Evolutionary conservation across 495 filamentous ascomycete species (phyloP).

Genomic region (Trichocladium antarcticum): DNA sequence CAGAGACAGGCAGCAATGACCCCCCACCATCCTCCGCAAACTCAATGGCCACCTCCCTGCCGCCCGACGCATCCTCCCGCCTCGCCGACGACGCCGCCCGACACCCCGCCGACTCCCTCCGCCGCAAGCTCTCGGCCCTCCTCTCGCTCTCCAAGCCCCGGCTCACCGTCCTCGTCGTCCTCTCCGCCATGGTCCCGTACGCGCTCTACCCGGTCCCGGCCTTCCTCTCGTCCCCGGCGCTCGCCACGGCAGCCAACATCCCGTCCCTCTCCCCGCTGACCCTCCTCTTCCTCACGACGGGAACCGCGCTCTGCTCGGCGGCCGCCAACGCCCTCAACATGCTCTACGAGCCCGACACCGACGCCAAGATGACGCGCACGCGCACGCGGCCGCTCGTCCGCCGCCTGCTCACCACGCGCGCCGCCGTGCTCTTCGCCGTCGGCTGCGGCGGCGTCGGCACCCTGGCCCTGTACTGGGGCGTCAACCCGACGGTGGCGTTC

Average conservation of each 20-base stretch:
- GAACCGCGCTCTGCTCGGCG: slow-evolving; percentile 74
- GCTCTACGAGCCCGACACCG: slow-evolving; percentile 83
- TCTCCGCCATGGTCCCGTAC: slow-evolving; percentile 86
- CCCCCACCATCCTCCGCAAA: slow-evolving; percentile 1
- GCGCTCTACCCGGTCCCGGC: slow-evolving; percentile 81
- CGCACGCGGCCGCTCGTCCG: slow-evolving; percentile 82
- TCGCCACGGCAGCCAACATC: slow-evolving; percentile 43
- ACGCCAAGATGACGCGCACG: slow-evolving; percentile 86
- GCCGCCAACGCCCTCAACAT: slow-evolving; percentile 94
- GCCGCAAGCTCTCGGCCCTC: slow-evolving; percentile 68
- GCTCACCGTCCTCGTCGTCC: slow-evolving; percentile 79
- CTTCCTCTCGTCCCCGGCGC: slow-evolving; percentile 57
- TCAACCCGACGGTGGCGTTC: slow-evolving; percentile 85
- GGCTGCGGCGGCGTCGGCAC: slow-evolving; percentile 55
- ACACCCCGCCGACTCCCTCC: slow-evolving; percentile 56
- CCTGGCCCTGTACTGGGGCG: slow-evolving; percentile 66
- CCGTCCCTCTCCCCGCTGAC: slow-evolving; percentile 85
- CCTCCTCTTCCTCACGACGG: slow-evolving; percentile 79
- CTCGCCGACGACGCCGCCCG: slow-evolving; percentile 61
- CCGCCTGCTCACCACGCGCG: slow-evolving; percentile 59
- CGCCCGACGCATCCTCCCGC: slow-evolving; percentile 73
- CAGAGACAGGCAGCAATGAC: not conserved
- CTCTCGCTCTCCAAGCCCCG: slow-evolving; percentile 92
- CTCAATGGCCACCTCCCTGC: slow-evolving; percentile 34
- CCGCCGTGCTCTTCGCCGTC: slow-evolving; percentile 70